Evolutionary conservation across 2,329 filamentous ascomycete species (phyloP).

Genomic region (Fusarium longipes): DNA sequence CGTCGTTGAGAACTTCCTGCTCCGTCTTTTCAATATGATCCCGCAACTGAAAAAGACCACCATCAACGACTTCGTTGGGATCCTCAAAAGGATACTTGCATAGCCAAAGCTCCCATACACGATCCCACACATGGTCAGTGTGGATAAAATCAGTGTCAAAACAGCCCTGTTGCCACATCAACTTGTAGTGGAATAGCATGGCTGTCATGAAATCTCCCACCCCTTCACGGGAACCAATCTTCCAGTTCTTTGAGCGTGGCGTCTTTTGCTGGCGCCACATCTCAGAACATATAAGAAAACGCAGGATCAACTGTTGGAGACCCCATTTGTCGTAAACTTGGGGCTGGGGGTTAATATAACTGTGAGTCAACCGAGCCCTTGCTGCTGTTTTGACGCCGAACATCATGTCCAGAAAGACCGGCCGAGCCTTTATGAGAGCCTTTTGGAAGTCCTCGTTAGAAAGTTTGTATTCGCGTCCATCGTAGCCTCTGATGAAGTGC

Average conservation of each 20-base stretch:
- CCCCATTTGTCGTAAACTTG: background rate
- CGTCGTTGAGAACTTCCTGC: constrained; percentile 31
- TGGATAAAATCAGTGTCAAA: constrained; percentile 12
- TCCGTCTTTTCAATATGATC: constrained; percentile 32
- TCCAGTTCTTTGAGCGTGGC: constrained; percentile 37
- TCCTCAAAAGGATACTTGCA: constrained; percentile 35
- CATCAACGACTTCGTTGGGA: background rate
- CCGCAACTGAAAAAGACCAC: constrained; percentile 30
- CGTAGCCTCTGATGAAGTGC: constrained; percentile 17
- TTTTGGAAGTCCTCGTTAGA: constrained; percentile 9
- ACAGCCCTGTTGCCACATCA: constrained; percentile 37
- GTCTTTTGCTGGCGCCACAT: constrained; percentile 43
- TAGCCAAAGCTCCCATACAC: constrained; percentile 49
- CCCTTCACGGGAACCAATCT: constrained; percentile 21
- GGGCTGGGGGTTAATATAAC: constrained; percentile 6
- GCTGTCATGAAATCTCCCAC: constrained; percentile 42
- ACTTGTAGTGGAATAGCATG: constrained; percentile 39
- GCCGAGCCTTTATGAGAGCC: constrained; percentile 15
- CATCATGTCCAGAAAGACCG: constrained; percentile 35
- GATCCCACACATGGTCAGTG: constrained; percentile 34
- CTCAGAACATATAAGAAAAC: constrained; percentile 44
- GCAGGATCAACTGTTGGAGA: constrained; percentile 31
- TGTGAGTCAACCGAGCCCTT: constrained; percentile 12
- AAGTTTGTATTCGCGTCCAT: background rate
- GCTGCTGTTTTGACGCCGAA: constrained; percentile 24